Base-by-base conservation (phyloP, 2,329 filamentous ascomycete genomes). In the Kalaharituber pfeilii region DNA sequence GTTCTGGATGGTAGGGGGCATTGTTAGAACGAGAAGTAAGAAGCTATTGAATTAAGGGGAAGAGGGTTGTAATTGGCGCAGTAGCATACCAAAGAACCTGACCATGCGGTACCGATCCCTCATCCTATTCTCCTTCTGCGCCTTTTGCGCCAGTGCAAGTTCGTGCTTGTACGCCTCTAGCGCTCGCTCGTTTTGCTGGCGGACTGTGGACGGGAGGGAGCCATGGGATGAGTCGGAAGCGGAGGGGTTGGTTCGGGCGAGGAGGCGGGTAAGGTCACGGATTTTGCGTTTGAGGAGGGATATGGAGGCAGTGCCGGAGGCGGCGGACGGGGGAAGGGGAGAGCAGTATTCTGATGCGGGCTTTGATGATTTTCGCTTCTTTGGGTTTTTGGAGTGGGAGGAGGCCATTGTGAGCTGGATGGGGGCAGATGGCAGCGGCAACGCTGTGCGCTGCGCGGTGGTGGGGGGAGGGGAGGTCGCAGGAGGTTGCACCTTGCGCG, bases 91-190 rank as follows among this genome's bases (percentile, higher is more conserved):
- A 68, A 89, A 89, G 66, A 91, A 91, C 26, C 85, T 74, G 51
- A 89, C 78, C 77, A 86, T 88, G 66, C 89, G 84, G 63, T 87
- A 91, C 67, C 81, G 83, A 51, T 73, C 73, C 58, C 88, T 86
- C 77, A 88, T 85, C 56, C 78, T 74, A 62, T 74, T 75, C 60
- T 78, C 75, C 65, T 73, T 74, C 69, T 79, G 80, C 62, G 79
- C 78, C 56, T 74, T 73, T 56, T 76, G 71, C 49, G 75, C 73
- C 58, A 76, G 73, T 3, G 69, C 72, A 56, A 88, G 71, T 63
- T 84, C 81, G 59, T 77, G 72, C 67, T 78, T 74, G 63, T 80
- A 81, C 3, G 80, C 75, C 49, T 75, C 75, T 58, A 89, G 69
- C 65, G 86, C 84, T 53, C 83, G 75, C 68, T 88, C 81, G 56